Evolutionary conservation across 202 grass and related monocot species (phyloP), one percentile per base, ranked within the genome.

Genomic region (Schoenoplectus tabernaemontani): DNA sequence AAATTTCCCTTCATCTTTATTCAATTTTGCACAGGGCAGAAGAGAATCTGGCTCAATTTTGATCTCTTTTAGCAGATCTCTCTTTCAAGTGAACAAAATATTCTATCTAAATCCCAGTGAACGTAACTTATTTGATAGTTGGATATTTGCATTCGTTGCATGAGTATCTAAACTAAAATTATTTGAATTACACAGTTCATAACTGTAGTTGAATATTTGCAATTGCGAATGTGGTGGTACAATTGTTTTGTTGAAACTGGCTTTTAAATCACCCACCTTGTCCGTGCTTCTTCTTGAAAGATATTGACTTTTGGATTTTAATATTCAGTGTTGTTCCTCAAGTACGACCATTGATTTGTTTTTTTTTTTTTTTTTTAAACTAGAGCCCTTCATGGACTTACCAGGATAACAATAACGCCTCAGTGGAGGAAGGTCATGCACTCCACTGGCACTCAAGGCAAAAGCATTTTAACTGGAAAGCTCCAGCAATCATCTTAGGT

Each of bases 401-500:
- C 54, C 54, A 69, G 16, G 44, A 82, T 23, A 76, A 32, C 17
- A 63, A 30, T 13, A n/a, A n/a, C n/a, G 43, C 57, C 39, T 72
- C 56, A 38, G 3, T 57, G 54, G 81, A 87, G 51, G 56, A 32
- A 47, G 7, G 69, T 23, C 2, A 65, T 17, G 13, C 22, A 36
- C 12, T 32, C 32, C 39, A 3, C 20, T 46, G 9, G 41, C 73
- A 4, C 42, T 66, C 51, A 38, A 68, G 59, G 65, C 10, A 74
- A 50, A 97, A 89, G 26, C 70, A 87, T 16, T 91, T 81, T 83
- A 83, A 82, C 83, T 89, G 90, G 87, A 97, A 81, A 79, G 93
- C 88, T 61, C 90, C 90, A 51, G 89, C 82, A 60, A 83, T 93
- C 87, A 76, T 97, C 81, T 79, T 97, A 78, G 93, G 93, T 93